phyloP scores from a whole-genome alignment of 352 stramenopile species.

The Pythium inflatum region DNA sequence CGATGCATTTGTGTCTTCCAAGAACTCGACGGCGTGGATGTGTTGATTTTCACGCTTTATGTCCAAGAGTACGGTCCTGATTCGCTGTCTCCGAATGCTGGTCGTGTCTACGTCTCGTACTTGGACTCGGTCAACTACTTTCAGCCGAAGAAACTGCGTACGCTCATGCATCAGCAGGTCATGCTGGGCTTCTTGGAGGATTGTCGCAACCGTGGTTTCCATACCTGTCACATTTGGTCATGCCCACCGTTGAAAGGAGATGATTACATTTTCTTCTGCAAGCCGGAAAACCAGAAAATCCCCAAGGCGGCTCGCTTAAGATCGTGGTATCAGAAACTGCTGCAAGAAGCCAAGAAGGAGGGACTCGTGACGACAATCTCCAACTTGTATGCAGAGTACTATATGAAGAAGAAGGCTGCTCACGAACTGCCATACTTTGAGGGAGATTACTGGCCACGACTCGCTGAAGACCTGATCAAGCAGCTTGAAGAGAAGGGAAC shows the following conservation, averaged over 20 bases:
- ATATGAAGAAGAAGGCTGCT: slow-evolving; percentile 86
- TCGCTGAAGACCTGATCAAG: slow-evolving; percentile 99
- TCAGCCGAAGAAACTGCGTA: slow-evolving; percentile 86
- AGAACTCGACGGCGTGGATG: slow-evolving; percentile 86
- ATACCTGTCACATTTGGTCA: slow-evolving; percentile 91
- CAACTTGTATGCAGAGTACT: slow-evolving; percentile 88
- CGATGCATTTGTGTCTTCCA: slow-evolving; percentile 92
- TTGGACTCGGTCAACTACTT: slow-evolving; percentile 91
- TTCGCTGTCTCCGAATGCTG: slow-evolving; percentile 74
- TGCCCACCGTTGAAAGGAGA: slow-evolving; percentile 87
- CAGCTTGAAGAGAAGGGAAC: slow-evolving; percentile 94
- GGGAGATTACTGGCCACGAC: slow-evolving; percentile 98
- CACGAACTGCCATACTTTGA: slow-evolving; percentile 98
- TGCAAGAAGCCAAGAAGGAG: slow-evolving; percentile 51
- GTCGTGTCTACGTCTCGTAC: slow-evolving; percentile 89
- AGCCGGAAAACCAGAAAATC: slow-evolving; percentile 91
- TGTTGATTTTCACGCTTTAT: slow-evolving; percentile 89
- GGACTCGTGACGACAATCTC: slow-evolving; percentile 59
- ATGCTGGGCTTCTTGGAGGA: slow-evolving; percentile 89
- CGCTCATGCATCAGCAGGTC: slow-evolving; percentile 88
- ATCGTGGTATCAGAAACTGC: slow-evolving; percentile 87
- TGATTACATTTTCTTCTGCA: slow-evolving; percentile 92
- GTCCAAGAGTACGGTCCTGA: slow-evolving; percentile 87
- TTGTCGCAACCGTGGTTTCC: slow-evolving; percentile 86
- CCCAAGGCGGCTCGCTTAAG: slow-evolving; percentile 85